Evolutionary conservation across 1,284 basidiomycete genomes (phyloP).

Genomic region (Boletus calvinii): DNA sequence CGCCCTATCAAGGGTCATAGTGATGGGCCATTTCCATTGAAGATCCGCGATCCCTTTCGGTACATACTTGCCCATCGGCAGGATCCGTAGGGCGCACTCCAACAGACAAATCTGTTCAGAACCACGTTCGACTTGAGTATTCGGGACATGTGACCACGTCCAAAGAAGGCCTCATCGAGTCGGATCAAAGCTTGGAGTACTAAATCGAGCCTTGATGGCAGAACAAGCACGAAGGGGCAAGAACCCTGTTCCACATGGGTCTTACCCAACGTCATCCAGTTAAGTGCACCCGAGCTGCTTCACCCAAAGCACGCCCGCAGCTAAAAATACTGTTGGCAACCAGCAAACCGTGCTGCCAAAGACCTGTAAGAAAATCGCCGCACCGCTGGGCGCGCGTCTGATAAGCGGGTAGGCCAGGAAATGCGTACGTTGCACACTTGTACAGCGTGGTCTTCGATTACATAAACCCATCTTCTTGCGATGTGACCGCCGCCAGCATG

Average conservation of each 20-base stretch:
- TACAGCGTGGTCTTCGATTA: conserved; percentile 13
- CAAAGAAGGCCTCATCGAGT: conserved; percentile 1
- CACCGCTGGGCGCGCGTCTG: not conserved
- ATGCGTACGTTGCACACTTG: not conserved
- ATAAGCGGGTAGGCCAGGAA: conserved; percentile 3
- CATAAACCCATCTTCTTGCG: not conserved
- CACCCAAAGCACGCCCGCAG: not conserved
- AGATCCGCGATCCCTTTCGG: conserved; percentile 1
- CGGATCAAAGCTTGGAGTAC: conserved; percentile 12
- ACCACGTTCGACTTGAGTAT: not conserved
- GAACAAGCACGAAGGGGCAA: conserved; percentile 2
- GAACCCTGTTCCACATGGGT: not conserved
- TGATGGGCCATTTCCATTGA: not conserved
- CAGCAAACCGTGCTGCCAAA: too few species aligned
- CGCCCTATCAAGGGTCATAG: conserved; percentile 3
- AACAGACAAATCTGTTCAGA: not conserved
- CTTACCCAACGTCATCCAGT: not conserved
- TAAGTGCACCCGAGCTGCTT: not conserved
- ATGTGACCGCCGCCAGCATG: not conserved
- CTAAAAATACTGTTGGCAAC: not conserved
- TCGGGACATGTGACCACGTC: not conserved
- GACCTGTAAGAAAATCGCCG: not conserved
- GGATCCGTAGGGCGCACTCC: conserved; percentile 18
- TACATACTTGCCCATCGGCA: too few species aligned
- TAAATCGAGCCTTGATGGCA: conserved; percentile 1